Evolutionary conservation across 371 early-diverging fungal species (phyloP).

Genomic region (Gilbertella persicaria): DNA sequence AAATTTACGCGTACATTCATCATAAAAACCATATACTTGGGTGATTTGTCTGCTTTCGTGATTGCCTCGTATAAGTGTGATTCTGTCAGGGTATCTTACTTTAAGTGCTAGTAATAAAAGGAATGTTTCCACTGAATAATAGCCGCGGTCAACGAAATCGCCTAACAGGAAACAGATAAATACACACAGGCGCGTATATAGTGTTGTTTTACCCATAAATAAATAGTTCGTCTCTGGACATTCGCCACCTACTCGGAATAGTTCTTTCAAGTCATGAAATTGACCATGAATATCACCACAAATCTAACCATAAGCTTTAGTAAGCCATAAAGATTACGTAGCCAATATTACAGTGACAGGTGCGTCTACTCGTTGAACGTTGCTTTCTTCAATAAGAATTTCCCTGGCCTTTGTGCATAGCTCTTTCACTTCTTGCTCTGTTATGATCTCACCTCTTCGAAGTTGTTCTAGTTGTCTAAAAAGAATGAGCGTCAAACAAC

Average conservation of each 20-base stretch:
- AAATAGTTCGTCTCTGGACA: conserved; percentile 98
- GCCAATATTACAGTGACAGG: conserved; percentile 95
- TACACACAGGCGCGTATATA: neutral
- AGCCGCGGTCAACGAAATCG: conserved; percentile 99
- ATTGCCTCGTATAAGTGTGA: conserved; percentile 98
- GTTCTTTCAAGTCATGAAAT: conserved; percentile 95
- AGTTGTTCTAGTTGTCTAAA: conserved; percentile 85
- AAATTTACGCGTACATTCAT: conserved; percentile 97
- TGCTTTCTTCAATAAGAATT: conserved; percentile 93
- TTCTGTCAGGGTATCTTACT: conserved; percentile 93
- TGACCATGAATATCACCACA: conserved; percentile 99
- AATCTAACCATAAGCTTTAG: conserved; percentile 56
- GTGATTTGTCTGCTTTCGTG: conserved; percentile 99
- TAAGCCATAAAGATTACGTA: conserved; percentile 3
- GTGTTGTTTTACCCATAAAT: conserved; percentile 82
- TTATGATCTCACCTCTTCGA: conserved; percentile 87
- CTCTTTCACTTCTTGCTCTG: conserved; percentile 90
- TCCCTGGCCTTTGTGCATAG: conserved; percentile 94
- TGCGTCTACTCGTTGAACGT: conserved; percentile 94
- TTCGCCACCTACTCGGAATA: conserved; percentile 94
- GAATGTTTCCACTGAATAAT: conserved; percentile 98
- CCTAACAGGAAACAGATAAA: conserved; percentile 51
- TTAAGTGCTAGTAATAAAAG: conserved; percentile 97
- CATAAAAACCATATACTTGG: conserved; percentile 99
- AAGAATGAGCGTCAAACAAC: neutral